Percentiles rank a stretch among this genome's conserved stretches.
These are phyloP conservation scores for Dianthus caryophyllus DNA, from an alignment of 148 eudicot species.

Conservation along the genomic window DNA sequence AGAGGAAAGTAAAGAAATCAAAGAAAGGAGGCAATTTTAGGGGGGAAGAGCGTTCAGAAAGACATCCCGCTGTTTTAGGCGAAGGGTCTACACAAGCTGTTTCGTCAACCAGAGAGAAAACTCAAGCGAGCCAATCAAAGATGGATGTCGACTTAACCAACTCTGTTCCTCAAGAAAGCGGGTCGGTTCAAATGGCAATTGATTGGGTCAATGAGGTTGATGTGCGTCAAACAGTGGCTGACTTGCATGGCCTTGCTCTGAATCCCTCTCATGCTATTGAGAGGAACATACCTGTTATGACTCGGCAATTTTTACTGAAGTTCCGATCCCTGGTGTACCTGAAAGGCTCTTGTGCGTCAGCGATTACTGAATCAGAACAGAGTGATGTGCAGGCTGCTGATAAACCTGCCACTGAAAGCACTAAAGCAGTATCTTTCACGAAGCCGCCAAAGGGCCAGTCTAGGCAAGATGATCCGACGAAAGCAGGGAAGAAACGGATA, in stretches of 20 bases:
- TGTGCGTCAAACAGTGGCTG: constrained; percentile 43
- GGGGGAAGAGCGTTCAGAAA: constrained; percentile 17
- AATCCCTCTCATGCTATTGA: constrained; percentile 48
- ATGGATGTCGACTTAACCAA: constrained; percentile 19
- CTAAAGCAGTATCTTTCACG: constrained; percentile 24
- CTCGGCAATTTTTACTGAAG: constrained; percentile 42
- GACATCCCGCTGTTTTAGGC: constrained; percentile 19
- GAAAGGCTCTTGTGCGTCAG: constrained; percentile 44
- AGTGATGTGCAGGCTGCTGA: constrained; percentile 27
- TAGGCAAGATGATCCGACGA: constrained; percentile 45
- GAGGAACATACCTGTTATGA: constrained; percentile 29
- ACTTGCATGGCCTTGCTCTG: constrained; percentile 61
- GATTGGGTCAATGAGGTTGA: constrained; percentile 25
- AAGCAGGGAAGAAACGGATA: constrained; percentile 49
- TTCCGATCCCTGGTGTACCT: constrained; percentile 60
- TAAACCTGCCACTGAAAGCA: constrained; percentile 16
- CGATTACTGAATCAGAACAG: constrained; percentile 40
- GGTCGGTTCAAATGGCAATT: constrained; percentile 13
- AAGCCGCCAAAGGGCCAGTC: constrained; percentile 36
- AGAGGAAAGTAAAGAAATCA: constrained; percentile 45
- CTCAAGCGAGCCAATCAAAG: constrained; percentile 15
- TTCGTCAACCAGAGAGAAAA: constrained; percentile 24
- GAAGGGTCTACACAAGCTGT: constrained; percentile 21
- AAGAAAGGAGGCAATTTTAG: constrained; percentile 31
- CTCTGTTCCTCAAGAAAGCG: constrained; percentile 25